Base-by-base conservation (phyloP, 148 eudicot genomes). In the Mesembryanthemum crystallinum region DNA sequence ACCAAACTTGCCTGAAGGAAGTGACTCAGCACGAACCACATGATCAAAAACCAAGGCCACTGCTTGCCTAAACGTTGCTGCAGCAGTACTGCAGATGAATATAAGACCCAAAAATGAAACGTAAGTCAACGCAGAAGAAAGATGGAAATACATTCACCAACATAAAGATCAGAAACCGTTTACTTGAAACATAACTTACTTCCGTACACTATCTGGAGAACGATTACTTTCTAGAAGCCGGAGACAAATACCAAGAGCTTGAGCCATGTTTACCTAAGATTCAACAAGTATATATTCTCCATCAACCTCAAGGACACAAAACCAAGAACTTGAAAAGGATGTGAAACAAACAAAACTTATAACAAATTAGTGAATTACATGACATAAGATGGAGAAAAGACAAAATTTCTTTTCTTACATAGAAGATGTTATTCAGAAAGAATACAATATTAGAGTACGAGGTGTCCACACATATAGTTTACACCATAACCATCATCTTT, bases 1-100 rank as follows among this genome's bases (percentile, higher is more conserved):
- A 86, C 91, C 83, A 85, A 83, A 83, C 77, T 89, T 91, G 76
- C 90, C 97, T 25, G 89, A 83, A 61, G 94, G 99, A 81, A 95
- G 93, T 63, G 97, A 89, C 82, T 95, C 99, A 37, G 94, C 88
- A 71, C 61, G 78, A 79, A 87, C 86, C 77, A 95, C 89, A 75
- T 83, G 89, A 82, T 95, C 99, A 82, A 95, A 95, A 71, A 95
- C 85, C 82, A 95, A 84, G 51, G 99, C 99, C 77, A 92, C 99
- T 63, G 99, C 92, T 86, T 95, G 99, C 77, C 99, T 89, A 84
- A 95, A 95, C 64, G 99, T 95, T 61, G 99, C 99, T 77, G 97
- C 99, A 73, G 99, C 99, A 78, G 99, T 95, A 76, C 99, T 95
- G 90, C 69, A 85, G 59, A 75, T 62, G 58, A 79, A 85, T 29